These are phyloP conservation scores for Pseudogymnoascus sp. DNA, from an alignment of 2,329 filamentous ascomycete species.

Conservation along the genomic window DNA sequence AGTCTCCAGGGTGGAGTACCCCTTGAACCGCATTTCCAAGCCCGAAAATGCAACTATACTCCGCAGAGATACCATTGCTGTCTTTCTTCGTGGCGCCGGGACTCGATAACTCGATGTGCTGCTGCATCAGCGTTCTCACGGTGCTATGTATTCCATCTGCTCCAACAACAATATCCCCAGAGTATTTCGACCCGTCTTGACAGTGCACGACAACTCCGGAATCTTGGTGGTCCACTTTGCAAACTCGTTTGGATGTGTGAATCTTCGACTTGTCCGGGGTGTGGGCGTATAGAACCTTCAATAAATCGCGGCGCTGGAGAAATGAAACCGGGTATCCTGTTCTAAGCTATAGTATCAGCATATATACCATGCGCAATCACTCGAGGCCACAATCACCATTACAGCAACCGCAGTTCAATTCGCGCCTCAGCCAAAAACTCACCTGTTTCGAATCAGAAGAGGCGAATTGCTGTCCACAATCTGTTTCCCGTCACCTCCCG, in stretches of 20 bases:
- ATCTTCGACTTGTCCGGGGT: slow-evolving; percentile 18
- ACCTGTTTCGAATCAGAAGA: slow-evolving; percentile 10
- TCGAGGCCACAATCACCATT: too few species aligned
- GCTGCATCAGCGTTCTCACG: slow-evolving; percentile 17
- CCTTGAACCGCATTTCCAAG: slow-evolving; percentile 13
- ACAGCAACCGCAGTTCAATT: too few species aligned
- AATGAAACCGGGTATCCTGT: slow-evolving; percentile 17
- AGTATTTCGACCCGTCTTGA: slow-evolving; percentile 16
- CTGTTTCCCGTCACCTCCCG: slow-evolving; percentile 9
- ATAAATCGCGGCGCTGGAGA: slow-evolving; percentile 7
- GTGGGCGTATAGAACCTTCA: slow-evolving; percentile 18
- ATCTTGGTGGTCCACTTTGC: slow-evolving; percentile 11
- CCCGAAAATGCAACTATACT: slow-evolving; percentile 22
- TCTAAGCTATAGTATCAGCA: slow-evolving; percentile 8
- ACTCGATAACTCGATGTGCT: slow-evolving; percentile 9
- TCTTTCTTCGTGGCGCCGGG: slow-evolving; percentile 9
- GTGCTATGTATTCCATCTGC: slow-evolving; percentile 23
- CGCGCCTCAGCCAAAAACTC: not conserved
- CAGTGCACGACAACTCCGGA: slow-evolving; percentile 15
- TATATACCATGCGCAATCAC: too few species aligned
- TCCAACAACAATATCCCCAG: slow-evolving; percentile 21
- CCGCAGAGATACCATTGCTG: slow-evolving; percentile 17
- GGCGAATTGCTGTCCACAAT: slow-evolving; percentile 19
- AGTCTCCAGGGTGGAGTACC: slow-evolving; percentile 11
- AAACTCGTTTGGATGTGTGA: slow-evolving; percentile 14